Conservation (phyloP, 2,329 filamentous ascomycete genomes). For the Paraphaeosphaeria sporulosa region DNA sequence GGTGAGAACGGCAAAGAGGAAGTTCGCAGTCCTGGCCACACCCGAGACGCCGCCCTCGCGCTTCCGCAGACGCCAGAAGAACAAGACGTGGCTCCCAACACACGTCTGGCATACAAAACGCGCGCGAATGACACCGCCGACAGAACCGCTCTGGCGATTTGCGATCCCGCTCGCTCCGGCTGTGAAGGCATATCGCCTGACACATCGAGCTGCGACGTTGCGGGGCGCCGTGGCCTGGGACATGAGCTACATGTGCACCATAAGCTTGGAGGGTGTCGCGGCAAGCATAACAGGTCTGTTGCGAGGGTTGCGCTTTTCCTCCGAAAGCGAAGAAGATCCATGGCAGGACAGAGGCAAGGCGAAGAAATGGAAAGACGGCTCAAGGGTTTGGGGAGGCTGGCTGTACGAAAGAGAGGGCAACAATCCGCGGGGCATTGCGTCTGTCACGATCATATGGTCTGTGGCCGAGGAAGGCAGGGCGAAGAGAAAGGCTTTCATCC, state of each 20-base stretch:
- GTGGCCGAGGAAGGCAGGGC: slow-evolving; percentile 27
- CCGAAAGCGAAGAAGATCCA: slow-evolving; percentile 61
- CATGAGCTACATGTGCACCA: slow-evolving; percentile 90
- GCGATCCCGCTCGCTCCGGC: slow-evolving; percentile 84
- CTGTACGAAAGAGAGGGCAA: slow-evolving; percentile 62
- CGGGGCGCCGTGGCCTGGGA: slow-evolving; percentile 89
- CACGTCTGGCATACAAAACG: slow-evolving; percentile 94
- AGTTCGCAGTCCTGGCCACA: slow-evolving; percentile 73
- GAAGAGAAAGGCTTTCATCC: slow-evolving; percentile 68
- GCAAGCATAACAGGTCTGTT: slow-evolving; percentile 72
- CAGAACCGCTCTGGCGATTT: slow-evolving; percentile 87
- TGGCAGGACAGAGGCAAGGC: slow-evolving; percentile 64
- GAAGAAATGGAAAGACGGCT: slow-evolving; percentile 74
- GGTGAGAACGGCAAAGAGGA: slow-evolving; percentile 67
- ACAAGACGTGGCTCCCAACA: slow-evolving; percentile 94
- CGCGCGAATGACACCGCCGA: slow-evolving; percentile 83
- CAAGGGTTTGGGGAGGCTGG: slow-evolving; percentile 65
- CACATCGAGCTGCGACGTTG: slow-evolving; percentile 78
- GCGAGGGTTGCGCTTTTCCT: slow-evolving; percentile 64
- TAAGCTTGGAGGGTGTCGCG: slow-evolving; percentile 74
- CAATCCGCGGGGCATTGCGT: slow-evolving; percentile 68
- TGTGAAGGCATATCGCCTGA: slow-evolving; percentile 87
- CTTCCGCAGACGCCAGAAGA: slow-evolving; percentile 83
- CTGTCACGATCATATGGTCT: slow-evolving; percentile 79
- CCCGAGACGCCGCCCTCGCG: slow-evolving; percentile 69